Conservation (phyloP, 306 rosid species). For the Cucurbita argyrosperma region DNA sequence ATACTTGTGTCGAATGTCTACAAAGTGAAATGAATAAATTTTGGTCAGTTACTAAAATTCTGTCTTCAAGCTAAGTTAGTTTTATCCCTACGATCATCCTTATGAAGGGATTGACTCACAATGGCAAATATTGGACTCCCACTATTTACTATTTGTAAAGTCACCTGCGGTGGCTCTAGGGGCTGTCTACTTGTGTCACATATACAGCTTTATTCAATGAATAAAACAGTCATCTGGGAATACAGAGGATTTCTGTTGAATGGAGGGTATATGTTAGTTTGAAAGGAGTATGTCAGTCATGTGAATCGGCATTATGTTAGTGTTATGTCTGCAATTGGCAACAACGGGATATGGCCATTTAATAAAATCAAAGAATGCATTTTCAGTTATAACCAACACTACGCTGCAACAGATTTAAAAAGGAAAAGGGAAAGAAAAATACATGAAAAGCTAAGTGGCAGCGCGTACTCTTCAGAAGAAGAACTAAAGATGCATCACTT, state of each 20-base stretch:
- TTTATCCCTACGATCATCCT: background rate
- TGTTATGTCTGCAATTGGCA: background rate
- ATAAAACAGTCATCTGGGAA: background rate
- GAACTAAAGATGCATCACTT: constrained; percentile 26
- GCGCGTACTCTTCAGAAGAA: background rate
- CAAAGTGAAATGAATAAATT: background rate
- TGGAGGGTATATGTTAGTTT: background rate
- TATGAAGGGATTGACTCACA: background rate
- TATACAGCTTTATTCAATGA: background rate
- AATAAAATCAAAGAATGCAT: constrained; percentile 3
- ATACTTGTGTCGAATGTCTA: constrained; percentile 10
- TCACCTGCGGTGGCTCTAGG: background rate
- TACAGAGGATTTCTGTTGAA: background rate
- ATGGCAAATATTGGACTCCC: background rate
- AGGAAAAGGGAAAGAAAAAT: background rate
- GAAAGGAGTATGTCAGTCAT: too few species aligned
- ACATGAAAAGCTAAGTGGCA: background rate
- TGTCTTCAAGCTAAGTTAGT: background rate
- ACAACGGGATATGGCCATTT: background rate
- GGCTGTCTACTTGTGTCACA: background rate
- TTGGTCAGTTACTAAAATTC: background rate
- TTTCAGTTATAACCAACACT: background rate
- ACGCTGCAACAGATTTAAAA: background rate
- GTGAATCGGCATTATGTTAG: background rate
- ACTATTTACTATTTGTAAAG: background rate